Evolutionary conservation across 495 filamentous ascomycete species (phyloP), one percentile per base, ranked within the genome.

Genomic region (Neurospora cerealis): DNA sequence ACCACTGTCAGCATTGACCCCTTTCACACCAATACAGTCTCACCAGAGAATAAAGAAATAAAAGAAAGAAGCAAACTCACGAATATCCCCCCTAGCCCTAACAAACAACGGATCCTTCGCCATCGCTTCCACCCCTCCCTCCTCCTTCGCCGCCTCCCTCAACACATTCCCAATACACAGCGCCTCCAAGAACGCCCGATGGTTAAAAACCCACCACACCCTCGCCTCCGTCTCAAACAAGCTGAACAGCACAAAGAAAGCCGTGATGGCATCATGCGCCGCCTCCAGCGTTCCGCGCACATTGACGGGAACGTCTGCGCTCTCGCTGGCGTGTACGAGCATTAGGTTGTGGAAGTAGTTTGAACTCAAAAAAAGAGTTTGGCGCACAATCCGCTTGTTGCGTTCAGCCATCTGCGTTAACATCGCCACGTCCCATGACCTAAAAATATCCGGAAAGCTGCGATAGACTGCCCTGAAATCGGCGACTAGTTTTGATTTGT

Each of bases 131-230:
- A 75, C 79, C 0, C 78, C 81, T 0, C 78, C 76, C 1, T 76
- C 76, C 72, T 83, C 83, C 32, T 77, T 75, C 2, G 32, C 44
- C 69, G 13, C 15, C 36, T 73, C 42, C 69, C 69, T 5, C 37
- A 40, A 24, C 41, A 87, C 83, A 70, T 81, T 81, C 17, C 84
- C 84, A 40, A 85, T 83, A 75, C 88, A 85, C 77, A 91, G 80
- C 32, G 89, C 89, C 79, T 92, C 90, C 62, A 92, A 81, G 78
- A 93, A 93, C 0, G 90, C 91, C 17, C 91, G 81, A 78, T 93
- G 91, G 77, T 91, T 89, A 77, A 93, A 93, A 7, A 92, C 90
- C 91, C 91, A 93, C 91, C 91, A 93, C 5, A 92, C 90, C 69
- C 87, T 84, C 11, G 90, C 90, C 79, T 93, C 91, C 40, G 83